Conservation (phyloP, 2,329 filamentous ascomycete genomes). For the Nemania bipapillata region DNA sequence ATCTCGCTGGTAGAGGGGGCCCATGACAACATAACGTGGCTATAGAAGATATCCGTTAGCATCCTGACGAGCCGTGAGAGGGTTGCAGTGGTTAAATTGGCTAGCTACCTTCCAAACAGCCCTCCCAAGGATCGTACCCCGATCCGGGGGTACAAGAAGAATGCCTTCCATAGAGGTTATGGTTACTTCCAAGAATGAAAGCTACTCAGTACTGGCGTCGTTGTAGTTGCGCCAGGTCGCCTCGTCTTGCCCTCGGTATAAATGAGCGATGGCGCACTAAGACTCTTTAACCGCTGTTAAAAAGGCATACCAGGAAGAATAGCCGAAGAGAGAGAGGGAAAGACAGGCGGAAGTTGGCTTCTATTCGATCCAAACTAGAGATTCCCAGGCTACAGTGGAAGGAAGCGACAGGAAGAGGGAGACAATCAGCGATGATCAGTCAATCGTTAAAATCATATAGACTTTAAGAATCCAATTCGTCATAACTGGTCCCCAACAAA, state of each 20-base stretch:
- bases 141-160: constrained; percentile 63
- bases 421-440: not conserved
- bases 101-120: constrained; percentile 63
- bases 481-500: not conserved
- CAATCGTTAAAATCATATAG: not conserved
- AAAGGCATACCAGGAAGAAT: constrained; percentile 27
- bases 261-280: constrained; percentile 38
- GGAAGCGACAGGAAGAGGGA: constrained; percentile 10
- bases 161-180: constrained; percentile 59
- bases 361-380: constrained; percentile 22
- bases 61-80: not conserved
- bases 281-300: constrained; percentile 41
- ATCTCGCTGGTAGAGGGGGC: constrained; percentile 55
- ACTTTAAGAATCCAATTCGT: constrained; percentile 10
- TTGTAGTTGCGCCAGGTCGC: constrained; percentile 37
- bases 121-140: constrained; percentile 63
- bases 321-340: not conserved
- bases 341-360: constrained; percentile 6
- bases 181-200: constrained; percentile 11
- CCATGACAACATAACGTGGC: constrained; percentile 70
- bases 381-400: constrained; percentile 21
- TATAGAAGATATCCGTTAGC: constrained; percentile 50
- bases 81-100: constrained; percentile 22
- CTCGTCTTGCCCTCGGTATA: constrained; percentile 27
- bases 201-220: constrained; percentile 37